phyloP scores from a whole-genome alignment of 1,139 yeast genomes.

The Pichia sp. region DNA sequence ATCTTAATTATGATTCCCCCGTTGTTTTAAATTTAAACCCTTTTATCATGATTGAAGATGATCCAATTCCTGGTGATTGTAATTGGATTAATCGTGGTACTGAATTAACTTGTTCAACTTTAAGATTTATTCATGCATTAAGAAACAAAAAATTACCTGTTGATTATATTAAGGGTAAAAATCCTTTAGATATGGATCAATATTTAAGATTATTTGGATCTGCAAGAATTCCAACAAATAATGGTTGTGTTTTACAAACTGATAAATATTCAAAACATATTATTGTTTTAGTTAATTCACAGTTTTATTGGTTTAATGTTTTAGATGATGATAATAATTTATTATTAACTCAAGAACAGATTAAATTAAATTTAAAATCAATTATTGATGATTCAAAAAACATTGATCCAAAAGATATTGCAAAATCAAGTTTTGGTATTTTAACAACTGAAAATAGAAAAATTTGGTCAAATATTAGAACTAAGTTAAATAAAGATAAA shows the following conservation, averaged over 20 bases:
- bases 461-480: slow-evolving; percentile 74
- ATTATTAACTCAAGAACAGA: slow-evolving; percentile 64
- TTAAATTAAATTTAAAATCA: slow-evolving; percentile 66
- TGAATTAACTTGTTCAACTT: slow-evolving; percentile 66
- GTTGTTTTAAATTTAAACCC: slow-evolving; percentile 86
- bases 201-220: slow-evolving; percentile 81
- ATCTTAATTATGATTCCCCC: slow-evolving; percentile 78
- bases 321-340: slow-evolving; percentile 65
- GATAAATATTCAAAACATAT: slow-evolving; percentile 72
- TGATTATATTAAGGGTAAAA: slow-evolving; percentile 59
- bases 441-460: slow-evolving; percentile 84
- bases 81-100: slow-evolving; percentile 79
- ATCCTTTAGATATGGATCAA: slow-evolving; percentile 82
- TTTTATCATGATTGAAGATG: slow-evolving; percentile 81
- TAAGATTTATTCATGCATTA: slow-evolving; percentile 73
- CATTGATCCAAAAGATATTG: slow-evolving; percentile 59
- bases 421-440: slow-evolving; percentile 81
- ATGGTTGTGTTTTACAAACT: slow-evolving; percentile 81
- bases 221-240: slow-evolving; percentile 72
- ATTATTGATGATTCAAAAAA: slow-evolving; percentile 65
- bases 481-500: slow-evolving; percentile 38
- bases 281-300: slow-evolving; percentile 78
- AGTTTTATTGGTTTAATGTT: slow-evolving; percentile 91
- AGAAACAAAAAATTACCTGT: slow-evolving; percentile 71
- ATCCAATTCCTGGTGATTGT: slow-evolving; percentile 72